Evolutionary conservation across 768 basidiomycete species (phyloP).

Genomic region (Leucosporidium creatinivorum): DNA sequence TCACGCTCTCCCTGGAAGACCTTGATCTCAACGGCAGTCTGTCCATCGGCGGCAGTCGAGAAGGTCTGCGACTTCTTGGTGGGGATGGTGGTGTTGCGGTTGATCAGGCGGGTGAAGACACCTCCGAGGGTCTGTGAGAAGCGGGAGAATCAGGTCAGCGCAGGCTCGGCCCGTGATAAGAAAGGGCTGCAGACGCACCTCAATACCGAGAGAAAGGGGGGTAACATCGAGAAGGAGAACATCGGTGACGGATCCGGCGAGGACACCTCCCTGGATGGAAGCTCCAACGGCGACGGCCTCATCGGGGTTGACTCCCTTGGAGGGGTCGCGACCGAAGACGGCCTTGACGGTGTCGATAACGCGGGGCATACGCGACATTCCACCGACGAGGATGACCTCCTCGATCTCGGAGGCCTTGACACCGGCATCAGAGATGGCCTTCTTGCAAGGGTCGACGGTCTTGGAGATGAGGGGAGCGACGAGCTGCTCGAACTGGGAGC

Average conservation of each 20-base stretch:
- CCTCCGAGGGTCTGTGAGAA: constrained; percentile 83
- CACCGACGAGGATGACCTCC: constrained; percentile 96
- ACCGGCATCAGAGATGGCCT: constrained; percentile 87
- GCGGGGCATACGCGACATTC: constrained; percentile 96
- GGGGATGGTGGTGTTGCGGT: constrained; percentile 95
- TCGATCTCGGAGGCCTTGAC: constrained; percentile 87
- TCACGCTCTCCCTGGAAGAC: constrained; percentile 95
- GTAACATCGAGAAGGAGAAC: constrained; percentile 84
- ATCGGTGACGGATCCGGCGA: constrained; percentile 92
- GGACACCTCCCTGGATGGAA: constrained; percentile 94
- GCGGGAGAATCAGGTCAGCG: constrained; percentile 5
- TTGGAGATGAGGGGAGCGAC: constrained; percentile 74
- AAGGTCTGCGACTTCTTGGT: constrained; percentile 99
- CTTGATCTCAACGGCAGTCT: constrained; percentile 99
- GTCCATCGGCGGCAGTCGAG: constrained; percentile 97
- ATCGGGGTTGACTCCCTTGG: constrained; percentile 98
- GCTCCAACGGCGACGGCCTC: constrained; percentile 99
- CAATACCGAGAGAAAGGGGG: constrained; percentile 83
- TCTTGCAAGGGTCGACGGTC: constrained; percentile 93
- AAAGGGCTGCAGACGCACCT: constrained; percentile 13
- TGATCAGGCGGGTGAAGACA: constrained; percentile 99
- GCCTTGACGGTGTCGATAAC: constrained; percentile 88
- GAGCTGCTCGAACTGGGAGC: constrained; percentile 83
- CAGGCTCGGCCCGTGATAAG: not conserved
- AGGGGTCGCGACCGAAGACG: constrained; percentile 91